phyloP scores from a whole-genome alignment of 192 early-diverging fungal genomes.

The Entomortierella beljakovae region DNA sequence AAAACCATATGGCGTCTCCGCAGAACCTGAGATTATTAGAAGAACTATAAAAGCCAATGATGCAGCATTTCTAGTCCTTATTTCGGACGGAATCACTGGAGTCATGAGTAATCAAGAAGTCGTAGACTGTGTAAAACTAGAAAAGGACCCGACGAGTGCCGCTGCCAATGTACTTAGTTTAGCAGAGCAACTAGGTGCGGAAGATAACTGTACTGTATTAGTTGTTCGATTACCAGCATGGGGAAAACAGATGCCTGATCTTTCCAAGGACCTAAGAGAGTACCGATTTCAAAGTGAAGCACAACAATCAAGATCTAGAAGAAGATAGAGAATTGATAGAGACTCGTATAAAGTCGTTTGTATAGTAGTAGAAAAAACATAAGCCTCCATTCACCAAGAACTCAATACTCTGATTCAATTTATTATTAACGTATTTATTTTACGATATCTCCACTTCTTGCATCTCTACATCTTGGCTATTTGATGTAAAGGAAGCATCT shows the following conservation, averaged over 20 bases:
- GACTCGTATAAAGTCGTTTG: not conserved
- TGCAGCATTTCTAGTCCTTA: slow-evolving; percentile 75
- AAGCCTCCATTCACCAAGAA: not conserved
- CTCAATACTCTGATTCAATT: not conserved
- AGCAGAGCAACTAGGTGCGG: slow-evolving; percentile 73
- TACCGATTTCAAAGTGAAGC: slow-evolving; percentile 69
- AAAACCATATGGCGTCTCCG: slow-evolving; percentile 77
- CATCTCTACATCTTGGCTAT: slow-evolving; percentile 13
- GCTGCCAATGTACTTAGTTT: slow-evolving; percentile 70
- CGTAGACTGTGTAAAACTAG: slow-evolving; percentile 76
- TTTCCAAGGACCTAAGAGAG: slow-evolving; percentile 71
- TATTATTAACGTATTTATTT: not conserved
- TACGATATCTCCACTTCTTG: slow-evolving; percentile 27
- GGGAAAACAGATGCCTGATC: slow-evolving; percentile 73
- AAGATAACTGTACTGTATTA: slow-evolving; percentile 77
- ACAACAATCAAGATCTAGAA: slow-evolving; percentile 41
- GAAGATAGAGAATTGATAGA: slow-evolving; percentile 27
- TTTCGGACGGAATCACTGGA: slow-evolving; percentile 76
- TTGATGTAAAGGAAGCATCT: not conserved
- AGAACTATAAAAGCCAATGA: slow-evolving; percentile 66
- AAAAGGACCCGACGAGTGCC: slow-evolving; percentile 63
- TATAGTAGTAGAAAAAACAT: not conserved
- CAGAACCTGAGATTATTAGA: slow-evolving; percentile 75
- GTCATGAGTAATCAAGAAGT: slow-evolving; percentile 83
- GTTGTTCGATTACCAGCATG: slow-evolving; percentile 79